Evolutionary conservation across 164 flowering plant genomes (phyloP).

Genomic region (Nymphaea thermarum): DNA sequence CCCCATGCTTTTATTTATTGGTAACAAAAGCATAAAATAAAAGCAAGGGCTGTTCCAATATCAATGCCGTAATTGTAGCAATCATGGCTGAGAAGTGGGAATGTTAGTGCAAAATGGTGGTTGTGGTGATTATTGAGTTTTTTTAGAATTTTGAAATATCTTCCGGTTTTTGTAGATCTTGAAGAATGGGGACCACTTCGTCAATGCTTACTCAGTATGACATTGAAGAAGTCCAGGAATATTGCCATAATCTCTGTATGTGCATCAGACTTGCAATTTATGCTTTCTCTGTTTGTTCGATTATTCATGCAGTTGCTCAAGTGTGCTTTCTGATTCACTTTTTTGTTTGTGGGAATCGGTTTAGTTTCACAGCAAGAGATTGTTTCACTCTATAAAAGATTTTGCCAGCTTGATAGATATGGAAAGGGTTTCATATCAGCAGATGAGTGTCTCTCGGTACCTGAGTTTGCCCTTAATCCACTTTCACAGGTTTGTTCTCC

Average conservation of each 20-base stretch:
- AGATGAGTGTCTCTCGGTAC: slow-evolving; percentile 87
- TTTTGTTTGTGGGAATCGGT: neutral
- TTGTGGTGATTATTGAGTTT: no score
- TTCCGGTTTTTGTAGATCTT: no score
- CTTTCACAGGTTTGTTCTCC: slow-evolving; percentile 55
- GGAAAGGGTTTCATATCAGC: slow-evolving; percentile 83
- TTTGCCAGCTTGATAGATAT: slow-evolving; percentile 86
- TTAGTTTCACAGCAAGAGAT: slow-evolving; percentile 89
- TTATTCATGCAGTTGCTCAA: no score
- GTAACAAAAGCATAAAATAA: no score
- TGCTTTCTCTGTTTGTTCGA: neutral
- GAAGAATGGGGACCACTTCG: slow-evolving; percentile 64
- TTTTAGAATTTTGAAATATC: no score
- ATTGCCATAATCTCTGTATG: slow-evolving; percentile 67
- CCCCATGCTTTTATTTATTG: no score
- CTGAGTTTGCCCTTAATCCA: slow-evolving; percentile 89
- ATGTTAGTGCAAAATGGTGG: no score
- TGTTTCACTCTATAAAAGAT: slow-evolving; percentile 69
- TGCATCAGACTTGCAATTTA: neutral
- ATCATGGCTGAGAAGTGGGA: no score
- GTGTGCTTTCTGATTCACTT: no score
- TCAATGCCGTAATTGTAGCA: no score
- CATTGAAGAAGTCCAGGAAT: slow-evolving; percentile 88
- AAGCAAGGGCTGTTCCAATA: no score
- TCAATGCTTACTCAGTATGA: slow-evolving; percentile 92